phyloP scores from a whole-genome alignment of 257 asterid genomes.

The Rhazya stricta region DNA sequence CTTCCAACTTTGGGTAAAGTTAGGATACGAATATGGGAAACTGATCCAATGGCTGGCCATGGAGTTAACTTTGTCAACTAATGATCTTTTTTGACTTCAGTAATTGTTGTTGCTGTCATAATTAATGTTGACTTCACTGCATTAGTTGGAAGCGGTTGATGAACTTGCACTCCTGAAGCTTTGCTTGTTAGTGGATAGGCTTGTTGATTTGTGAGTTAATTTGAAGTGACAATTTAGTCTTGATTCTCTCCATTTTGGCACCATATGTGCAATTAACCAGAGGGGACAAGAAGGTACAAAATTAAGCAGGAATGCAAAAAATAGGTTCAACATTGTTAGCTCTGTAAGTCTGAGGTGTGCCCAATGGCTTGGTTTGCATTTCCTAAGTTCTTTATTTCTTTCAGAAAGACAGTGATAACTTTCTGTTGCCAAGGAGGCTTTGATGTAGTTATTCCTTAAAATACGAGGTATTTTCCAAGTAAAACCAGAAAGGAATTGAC shows the following conservation, averaged over 20 bases:
- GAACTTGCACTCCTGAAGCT: background rate
- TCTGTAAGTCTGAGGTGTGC: background rate
- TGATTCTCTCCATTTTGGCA: background rate
- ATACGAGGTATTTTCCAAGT: background rate
- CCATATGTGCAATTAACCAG: background rate
- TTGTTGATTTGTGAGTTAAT: background rate
- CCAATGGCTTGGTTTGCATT: no score
- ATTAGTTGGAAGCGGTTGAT: background rate
- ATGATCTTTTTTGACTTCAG: background rate
- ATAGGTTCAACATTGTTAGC: background rate
- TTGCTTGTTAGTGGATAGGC: background rate
- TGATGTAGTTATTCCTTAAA: background rate
- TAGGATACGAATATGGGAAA: background rate
- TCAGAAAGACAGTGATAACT: background rate
- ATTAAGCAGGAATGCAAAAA: background rate
- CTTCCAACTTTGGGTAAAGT: background rate
- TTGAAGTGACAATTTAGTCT: background rate
- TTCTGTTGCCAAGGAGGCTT: background rate
- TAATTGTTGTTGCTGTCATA: background rate
- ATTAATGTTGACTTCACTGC: background rate
- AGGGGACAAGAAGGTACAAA: background rate
- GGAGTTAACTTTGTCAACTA: background rate
- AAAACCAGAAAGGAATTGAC: background rate
- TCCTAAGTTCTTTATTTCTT: background rate
- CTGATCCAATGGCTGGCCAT: background rate